Evolutionary conservation across 192 early-diverging fungal genomes (phyloP), one percentile per base, ranked within the genome.

Genomic region (Backusella macrospora): DNA sequence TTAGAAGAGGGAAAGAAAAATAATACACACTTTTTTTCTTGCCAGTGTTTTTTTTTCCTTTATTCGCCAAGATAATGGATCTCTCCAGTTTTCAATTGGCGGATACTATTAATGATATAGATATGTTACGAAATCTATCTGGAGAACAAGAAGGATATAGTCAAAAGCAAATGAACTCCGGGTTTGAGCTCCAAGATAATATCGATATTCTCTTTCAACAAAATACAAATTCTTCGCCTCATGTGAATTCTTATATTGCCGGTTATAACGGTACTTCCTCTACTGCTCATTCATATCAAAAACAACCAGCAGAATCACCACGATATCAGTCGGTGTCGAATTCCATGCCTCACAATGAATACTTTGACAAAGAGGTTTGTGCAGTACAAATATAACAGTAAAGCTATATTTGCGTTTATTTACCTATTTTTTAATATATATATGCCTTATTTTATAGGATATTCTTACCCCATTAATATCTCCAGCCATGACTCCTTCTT

Each of bases 401-500:
- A 55, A 21, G 23, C 21, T 13, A 10, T 69, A 47, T 45, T 48
- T 38, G 18, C 43, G 5, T 29, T 18, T 55, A 59, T 59, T 59
- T 23, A 59, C 52, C 52, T 23, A 59, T 59, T 59, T 5, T 49
- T 18, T 29, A 4, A 62, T 46, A 64, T 21, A 39, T 18, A 34
- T 16, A 13, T 15, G 13, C 12, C 38, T 70, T 38, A 3, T 43
- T 49, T 70, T 21, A 46, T 71, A 76, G 78, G 74, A 80, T 73
- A 75, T 80, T 16, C 55, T 90, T 15, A 89, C 89, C 12, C 91
- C 91, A 0, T 75, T 92, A 18, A 87, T 92, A 10, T 92, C 91
- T 7, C 91, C 91, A 6, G 89, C 87, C 10, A 87, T 89, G 79
- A 92, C 89, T 0, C 91, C 91, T 3, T 83, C 85, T 26, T 79